Evolutionary conservation across 2,329 filamentous ascomycete genomes (phyloP), one percentile per base, ranked within the genome.

Genomic region (Elsinoe perseae): DNA sequence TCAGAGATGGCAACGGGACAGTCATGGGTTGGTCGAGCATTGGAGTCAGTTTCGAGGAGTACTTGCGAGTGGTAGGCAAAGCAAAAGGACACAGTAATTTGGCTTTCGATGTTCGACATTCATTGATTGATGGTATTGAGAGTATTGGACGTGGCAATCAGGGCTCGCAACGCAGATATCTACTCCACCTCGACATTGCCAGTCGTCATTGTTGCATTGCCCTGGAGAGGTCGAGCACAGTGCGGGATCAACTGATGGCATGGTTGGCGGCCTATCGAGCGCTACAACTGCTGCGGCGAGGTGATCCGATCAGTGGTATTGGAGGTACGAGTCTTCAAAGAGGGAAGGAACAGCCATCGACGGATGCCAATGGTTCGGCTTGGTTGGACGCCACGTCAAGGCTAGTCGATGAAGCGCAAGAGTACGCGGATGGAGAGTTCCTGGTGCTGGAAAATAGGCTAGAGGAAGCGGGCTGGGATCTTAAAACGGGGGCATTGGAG

Each of bases 401-500:
- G 50, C 73, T 72, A 4, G 70, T 80, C 42, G 65, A 72, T 50
- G 62, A 70, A 57, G 70, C 72, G 46, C 62, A 78, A 58, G 67
- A 69, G 46, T 62, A 70, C 40, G 64, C 70, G 7, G 62, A 63
- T 6, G 64, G 64, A 8, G 69, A 75, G 48, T 80, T 85, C 65
- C 66, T 71, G 60, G 62, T 69, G 64, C 67, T 75, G 74, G 57
- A 72, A 54, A 59, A 69, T 59, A 61, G 70, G 59, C 59, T 83
- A 56, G 65, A 62, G 57, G 66, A 67, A 30, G 71, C 64, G 28
- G 86, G 86, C 0, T 91, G 87, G 87, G 80, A 90, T 69, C 62
- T 87, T 46, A 73, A 81, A 56, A 76, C 75, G 52, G 77, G 77
- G 36, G 84, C 82, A 4, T 72, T 91, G 62, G 86, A 90, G 73